Evolutionary conservation across 2,329 filamentous ascomycete species (phyloP), one percentile per base, ranked within the genome.

Genomic region (Fusarium sp.): DNA sequence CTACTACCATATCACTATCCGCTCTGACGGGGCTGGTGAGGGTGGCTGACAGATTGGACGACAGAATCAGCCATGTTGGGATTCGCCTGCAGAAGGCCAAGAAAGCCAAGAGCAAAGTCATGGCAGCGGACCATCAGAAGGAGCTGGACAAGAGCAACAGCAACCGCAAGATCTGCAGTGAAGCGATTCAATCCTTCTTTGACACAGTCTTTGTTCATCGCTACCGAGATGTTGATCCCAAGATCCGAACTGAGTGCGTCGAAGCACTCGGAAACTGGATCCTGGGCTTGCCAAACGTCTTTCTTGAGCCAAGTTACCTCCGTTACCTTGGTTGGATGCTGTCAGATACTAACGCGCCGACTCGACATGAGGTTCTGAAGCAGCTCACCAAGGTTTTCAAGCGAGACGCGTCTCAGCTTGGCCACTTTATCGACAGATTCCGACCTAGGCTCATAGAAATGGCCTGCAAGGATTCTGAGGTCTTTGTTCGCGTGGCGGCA

Each of bases 311-410:
- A 2, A 89, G 93, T 76, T 98, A 98, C 83, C 86, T 99, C 60
- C 92, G 97, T 70, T 99, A 99, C 79, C 87, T 99, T 7, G 97
- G 97, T 62, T 99, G 97, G 97, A 92, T 98, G 80, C 88, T 99
- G 33, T 98, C 95, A 6, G 97, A 99, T 81, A 89, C 92, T 5
- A 88, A 92, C 69, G 87, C 92, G 1, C 85, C 91, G 10, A 95
- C 94, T 24, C 91, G 97, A 64, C 89, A 92, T n/a, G 95, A 98
- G 81, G 95, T 97, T 3, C 84, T 99, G 48, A 94, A 92, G 78
- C 95, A 98, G 82, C 87, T 99, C 16, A 88, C 90, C 24, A 92
- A 90, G 67, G 88, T 99, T 6, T 96, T 97, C 83, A 92, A 92
- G 78, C 92, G 94, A 68, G 92, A 94, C 74, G 91, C 95, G 63